These are phyloP conservation scores for Coemansia pectinata DNA, from an alignment of 192 early-diverging fungal genomes.

Conservation along the genomic window DNA sequence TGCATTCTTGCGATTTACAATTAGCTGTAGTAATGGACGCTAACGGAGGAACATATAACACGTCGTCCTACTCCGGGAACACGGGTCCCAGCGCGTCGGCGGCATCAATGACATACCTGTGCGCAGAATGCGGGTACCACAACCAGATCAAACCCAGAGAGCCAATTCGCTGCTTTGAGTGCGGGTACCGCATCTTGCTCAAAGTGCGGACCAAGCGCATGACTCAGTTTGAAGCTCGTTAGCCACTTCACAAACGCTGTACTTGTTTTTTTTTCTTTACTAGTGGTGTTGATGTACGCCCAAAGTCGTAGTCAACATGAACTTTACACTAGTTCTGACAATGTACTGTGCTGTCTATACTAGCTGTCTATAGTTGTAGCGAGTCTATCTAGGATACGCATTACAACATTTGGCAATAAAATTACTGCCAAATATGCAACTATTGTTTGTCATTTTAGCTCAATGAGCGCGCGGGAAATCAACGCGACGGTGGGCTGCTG, in stretches of 20 bases:
- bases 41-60: conserved; percentile 1
- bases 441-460: no score
- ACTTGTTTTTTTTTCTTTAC: not conserved
- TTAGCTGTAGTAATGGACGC: conserved; percentile 6
- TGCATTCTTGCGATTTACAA: not conserved
- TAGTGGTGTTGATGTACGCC: not conserved
- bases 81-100: not conserved
- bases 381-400: no score
- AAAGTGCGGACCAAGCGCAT: conserved; percentile 92
- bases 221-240: conserved; percentile 98
- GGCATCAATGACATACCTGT: conserved; percentile 29
- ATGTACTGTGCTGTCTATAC: not conserved
- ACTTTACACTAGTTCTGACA: not conserved
- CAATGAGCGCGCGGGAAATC: not conserved
- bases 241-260: conserved; percentile 16
- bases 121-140: conserved; percentile 75
- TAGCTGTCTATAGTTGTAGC: not conserved
- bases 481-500: no score
- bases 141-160: conserved; percentile 94
- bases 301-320: not conserved
- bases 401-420: not conserved
- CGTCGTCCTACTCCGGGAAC: not conserved
- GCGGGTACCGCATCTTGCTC: conserved; percentile 96
- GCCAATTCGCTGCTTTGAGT: conserved; percentile 94
- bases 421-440: not conserved